Base-by-base conservation (phyloP, 1,284 basidiomycete genomes). In the Coriolopsis trogii region DNA sequence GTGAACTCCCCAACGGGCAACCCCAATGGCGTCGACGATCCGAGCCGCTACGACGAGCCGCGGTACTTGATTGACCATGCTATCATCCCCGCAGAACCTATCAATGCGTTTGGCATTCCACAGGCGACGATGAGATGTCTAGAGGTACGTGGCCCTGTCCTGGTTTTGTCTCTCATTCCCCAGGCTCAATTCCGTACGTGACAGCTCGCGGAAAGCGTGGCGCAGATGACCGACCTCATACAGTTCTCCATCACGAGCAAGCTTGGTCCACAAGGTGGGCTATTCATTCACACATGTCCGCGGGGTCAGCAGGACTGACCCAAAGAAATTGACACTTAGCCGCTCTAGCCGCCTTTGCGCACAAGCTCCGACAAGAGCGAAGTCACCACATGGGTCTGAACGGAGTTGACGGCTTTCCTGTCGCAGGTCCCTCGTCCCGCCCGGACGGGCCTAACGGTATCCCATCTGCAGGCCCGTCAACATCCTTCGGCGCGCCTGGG, bases 91-190 rank as follows among this genome's bases (percentile, higher is more conserved):
- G 78, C 80, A 7, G 89, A 90, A 63, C 89, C 89, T 5, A 86
- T 91, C 46, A 91, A 91, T 62, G 86, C 86, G 26, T 91, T 91
- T 69, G 89, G 89, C 3, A 89, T 91, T 46, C 89, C 89, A 2
- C 89, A 91, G 64, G 87, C 88, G 3, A 90, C 89, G 16, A 91
- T 91, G 89, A 76, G 89, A 53, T 90, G 89, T 75, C 72, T 91
- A 26, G 89, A 91, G 78, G 86, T 89, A 70, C 13, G 62, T 47
- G 6, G 13, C 7, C 7, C 3, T 25, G n/a, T 26, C 30, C 28
- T n/a, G n/a, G n/a, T n/a, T n/a, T 10, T 3, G 1, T 3, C 12
- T 18, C 2, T 16, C 10, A 24, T 20, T 7, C 28, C 3, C 29
- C 41, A 13, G 31, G 41, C 6, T 12, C 13, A 29, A 3, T n/a